These are phyloP conservation scores for Choiromyces venosus DNA, from an alignment of 495 filamentous ascomycete species.

Conservation along the genomic window DNA sequence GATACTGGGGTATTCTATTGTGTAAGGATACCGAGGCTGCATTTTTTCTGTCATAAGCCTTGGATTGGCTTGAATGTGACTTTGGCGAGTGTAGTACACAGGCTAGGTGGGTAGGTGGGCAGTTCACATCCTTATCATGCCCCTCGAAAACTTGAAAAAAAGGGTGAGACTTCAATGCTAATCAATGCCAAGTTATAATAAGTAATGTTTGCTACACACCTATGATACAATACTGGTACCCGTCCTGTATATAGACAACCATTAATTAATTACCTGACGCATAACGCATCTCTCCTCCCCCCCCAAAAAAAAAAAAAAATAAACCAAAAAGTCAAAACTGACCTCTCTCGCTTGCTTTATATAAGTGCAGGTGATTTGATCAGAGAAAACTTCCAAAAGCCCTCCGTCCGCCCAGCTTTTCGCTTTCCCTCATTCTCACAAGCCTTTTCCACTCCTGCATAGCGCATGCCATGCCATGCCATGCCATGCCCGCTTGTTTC, in stretches of 20 bases:
- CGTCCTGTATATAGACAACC: too few relatives aligned
- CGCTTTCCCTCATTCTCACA: neutral
- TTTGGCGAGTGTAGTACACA: too few relatives aligned
- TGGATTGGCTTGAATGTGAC: too few relatives aligned
- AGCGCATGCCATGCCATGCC: neutral
- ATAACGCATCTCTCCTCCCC: neutral
- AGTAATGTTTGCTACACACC: too few relatives aligned
- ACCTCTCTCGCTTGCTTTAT: neutral
- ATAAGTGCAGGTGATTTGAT: neutral
- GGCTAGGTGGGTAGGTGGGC: neutral
- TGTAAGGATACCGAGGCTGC: neutral
- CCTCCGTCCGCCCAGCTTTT: neutral
- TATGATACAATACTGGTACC: neutral
- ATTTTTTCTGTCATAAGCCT: too few relatives aligned
- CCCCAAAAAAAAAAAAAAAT: neutral
- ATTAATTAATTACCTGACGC: neutral
- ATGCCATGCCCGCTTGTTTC: neutral
- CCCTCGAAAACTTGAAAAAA: neutral
- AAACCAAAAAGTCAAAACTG: neutral
- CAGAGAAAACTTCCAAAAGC: neutral
- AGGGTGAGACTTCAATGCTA: neutral
- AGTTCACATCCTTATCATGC: neutral
- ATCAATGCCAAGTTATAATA: too few relatives aligned
- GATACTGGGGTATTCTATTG: neutral
- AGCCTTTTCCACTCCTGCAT: constrained; percentile 2